phyloP scores from a whole-genome alignment of 75 land plant species.

The Pinus taeda region DNA sequence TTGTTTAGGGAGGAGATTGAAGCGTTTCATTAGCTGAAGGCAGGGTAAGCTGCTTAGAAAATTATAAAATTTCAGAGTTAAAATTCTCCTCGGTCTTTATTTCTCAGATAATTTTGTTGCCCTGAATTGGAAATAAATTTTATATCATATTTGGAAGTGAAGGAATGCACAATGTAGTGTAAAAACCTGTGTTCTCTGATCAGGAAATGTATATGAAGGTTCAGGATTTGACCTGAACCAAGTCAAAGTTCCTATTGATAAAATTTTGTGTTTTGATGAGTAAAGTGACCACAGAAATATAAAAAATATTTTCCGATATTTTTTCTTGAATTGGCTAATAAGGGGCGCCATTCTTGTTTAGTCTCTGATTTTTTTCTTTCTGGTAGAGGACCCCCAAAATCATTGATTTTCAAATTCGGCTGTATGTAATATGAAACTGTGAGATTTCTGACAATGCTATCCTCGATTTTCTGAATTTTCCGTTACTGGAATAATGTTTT shows the following conservation, averaged over 20 bases:
- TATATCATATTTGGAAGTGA: background rate
- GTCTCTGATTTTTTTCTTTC: no score
- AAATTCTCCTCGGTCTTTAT: background rate
- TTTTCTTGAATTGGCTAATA: background rate
- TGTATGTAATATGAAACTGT: no score
- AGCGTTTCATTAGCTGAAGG: conserved; percentile 13
- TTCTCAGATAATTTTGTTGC: background rate
- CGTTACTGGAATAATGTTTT: no score
- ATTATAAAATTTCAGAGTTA: background rate
- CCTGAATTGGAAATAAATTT: background rate
- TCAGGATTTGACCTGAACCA: no score
- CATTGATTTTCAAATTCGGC: no score
- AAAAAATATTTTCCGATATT: background rate
- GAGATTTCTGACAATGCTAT: no score
- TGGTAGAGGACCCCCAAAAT: no score
- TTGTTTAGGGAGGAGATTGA: conserved; percentile 48
- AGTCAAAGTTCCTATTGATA: background rate
- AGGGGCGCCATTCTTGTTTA: no score
- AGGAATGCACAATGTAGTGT: background rate
- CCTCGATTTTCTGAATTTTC: no score
- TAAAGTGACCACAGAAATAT: background rate
- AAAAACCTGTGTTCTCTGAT: background rate
- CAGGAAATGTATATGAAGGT: background rate
- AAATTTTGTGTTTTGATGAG: background rate
- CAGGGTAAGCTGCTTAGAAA: background rate